Conservation (phyloP, 108 stramenopile genomes). For the Bacterosira constricta region DNA sequence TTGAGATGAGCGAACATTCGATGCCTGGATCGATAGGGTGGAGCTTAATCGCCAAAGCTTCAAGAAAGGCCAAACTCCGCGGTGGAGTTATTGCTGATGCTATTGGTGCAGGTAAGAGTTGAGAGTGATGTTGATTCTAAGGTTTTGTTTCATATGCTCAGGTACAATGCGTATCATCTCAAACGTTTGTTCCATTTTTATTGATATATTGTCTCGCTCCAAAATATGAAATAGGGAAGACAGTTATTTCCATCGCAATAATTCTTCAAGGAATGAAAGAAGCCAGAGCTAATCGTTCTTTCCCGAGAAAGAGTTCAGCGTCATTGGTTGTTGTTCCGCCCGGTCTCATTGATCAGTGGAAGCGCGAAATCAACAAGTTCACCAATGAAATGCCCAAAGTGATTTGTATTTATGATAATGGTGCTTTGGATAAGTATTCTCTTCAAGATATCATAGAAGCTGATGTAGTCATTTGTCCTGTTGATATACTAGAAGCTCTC, state of each 20-base stretch:
- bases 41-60: slow-evolving; percentile 66
- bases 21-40: slow-evolving; percentile 69
- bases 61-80: slow-evolving; percentile 35
- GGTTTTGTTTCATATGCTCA: too few species aligned
- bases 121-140: too few species aligned
- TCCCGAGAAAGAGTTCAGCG: slow-evolving; percentile 57
- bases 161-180: too few species aligned
- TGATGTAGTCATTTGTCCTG: slow-evolving; percentile 67
- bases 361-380: slow-evolving; percentile 68
- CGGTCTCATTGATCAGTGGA: slow-evolving; percentile 76
- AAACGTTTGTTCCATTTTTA: too few species aligned
- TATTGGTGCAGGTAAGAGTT: too few species aligned
- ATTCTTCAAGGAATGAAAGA: slow-evolving; percentile 59
- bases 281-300: slow-evolving; percentile 31
- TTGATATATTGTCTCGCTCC: too few species aligned
- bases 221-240: slow-evolving; percentile 84
- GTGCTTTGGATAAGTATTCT: slow-evolving; percentile 37
- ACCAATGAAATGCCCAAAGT: slow-evolving; percentile 46
- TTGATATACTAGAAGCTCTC: slow-evolving; percentile 63
- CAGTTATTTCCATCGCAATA: slow-evolving; percentile 76
- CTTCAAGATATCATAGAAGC: slow-evolving; percentile 56
- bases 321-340: slow-evolving; percentile 78
- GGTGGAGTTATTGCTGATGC: slow-evolving; percentile 88
- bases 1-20: slow-evolving; percentile 63
- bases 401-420: slow-evolving; percentile 55